Percentiles rank a stretch among this genome's conserved stretches.
Conservation (phyloP, 352 stramenopile genomes). For the Thraustochytrium striatum region DNA sequence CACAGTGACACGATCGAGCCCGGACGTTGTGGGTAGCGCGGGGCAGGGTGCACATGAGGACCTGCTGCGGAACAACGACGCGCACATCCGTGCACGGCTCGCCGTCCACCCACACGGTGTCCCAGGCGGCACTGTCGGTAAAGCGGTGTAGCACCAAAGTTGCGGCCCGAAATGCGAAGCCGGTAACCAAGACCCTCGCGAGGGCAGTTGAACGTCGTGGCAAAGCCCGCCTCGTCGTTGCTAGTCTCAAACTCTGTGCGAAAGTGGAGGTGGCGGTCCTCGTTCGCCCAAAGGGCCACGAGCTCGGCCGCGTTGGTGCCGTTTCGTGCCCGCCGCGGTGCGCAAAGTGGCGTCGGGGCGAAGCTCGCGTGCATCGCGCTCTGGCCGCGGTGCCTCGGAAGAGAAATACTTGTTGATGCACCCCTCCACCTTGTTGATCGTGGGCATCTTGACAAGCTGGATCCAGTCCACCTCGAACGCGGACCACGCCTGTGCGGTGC, state of each 20-base stretch:
- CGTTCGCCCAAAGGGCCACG: neutral
- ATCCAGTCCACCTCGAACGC: constrained; percentile 39
- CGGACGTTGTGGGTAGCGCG: constrained; percentile 52
- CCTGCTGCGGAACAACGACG: constrained; percentile 58
- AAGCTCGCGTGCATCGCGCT: neutral
- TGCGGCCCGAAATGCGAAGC: constrained; percentile 19
- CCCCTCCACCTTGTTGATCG: constrained; percentile 35
- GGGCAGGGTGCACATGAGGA: constrained; percentile 73
- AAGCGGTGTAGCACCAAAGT: constrained; percentile 4
- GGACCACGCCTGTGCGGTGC: neutral
- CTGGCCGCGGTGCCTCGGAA: neutral
- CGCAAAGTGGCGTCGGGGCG: constrained; percentile 2
- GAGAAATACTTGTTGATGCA: constrained; percentile 45
- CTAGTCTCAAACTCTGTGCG: neutral
- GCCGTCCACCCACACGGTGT: constrained; percentile 65
- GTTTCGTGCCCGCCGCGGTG: constrained; percentile 7
- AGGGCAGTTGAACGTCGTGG: constrained; percentile 40
- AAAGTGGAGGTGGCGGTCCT: neutral
- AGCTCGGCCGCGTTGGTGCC: neutral
- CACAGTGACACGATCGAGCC: constrained; percentile 62
- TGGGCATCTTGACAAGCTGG: constrained; percentile 1
- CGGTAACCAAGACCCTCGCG: neutral
- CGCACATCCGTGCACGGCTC: constrained; percentile 63
- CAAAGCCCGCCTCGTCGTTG: neutral
- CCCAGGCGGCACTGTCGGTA: neutral